These are phyloP conservation scores for Calcarisporium arbuscula DNA, from an alignment of 2,329 filamentous ascomycete species.

Conservation along the genomic window DNA sequence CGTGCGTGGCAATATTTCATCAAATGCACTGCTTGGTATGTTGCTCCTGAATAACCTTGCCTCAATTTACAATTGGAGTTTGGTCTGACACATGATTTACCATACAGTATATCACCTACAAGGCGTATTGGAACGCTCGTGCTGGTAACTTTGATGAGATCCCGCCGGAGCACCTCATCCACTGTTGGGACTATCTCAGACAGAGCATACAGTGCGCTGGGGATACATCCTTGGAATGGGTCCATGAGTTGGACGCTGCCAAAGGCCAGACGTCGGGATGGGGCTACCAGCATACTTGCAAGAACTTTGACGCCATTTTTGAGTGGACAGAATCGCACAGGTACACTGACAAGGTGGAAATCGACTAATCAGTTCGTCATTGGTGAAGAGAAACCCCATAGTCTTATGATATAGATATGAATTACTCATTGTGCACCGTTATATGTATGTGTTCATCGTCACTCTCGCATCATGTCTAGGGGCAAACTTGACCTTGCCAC, in stretches of 20 bases:
- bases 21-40: too few relatives aligned
- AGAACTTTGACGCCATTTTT: constrained; percentile 22
- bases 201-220: constrained; percentile 40
- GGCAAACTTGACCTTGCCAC: too few relatives aligned
- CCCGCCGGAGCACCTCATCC: constrained; percentile 32
- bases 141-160: constrained; percentile 11
- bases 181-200: constrained; percentile 43
- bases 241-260: constrained; percentile 7
- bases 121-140: constrained; percentile 7
- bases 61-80: too few relatives aligned
- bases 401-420: too few relatives aligned
- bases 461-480: too few relatives aligned
- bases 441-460: too few relatives aligned
- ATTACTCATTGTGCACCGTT: too few relatives aligned
- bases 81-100: too few relatives aligned
- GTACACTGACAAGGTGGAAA: constrained; percentile 3
- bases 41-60: too few relatives aligned
- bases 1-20: too few relatives aligned
- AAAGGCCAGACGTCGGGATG: constrained; percentile 9
- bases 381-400: too few relatives aligned
- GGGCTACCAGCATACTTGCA: constrained; percentile 14
- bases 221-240: constrained; percentile 39
- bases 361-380: too few relatives aligned
- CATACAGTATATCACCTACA: constrained; percentile 8
- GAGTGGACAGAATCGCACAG: constrained; percentile 11